Evolutionary conservation across 305 asterid genomes (phyloP), one percentile per base, ranked within the genome.

Genomic region (Andrographis paniculata): DNA sequence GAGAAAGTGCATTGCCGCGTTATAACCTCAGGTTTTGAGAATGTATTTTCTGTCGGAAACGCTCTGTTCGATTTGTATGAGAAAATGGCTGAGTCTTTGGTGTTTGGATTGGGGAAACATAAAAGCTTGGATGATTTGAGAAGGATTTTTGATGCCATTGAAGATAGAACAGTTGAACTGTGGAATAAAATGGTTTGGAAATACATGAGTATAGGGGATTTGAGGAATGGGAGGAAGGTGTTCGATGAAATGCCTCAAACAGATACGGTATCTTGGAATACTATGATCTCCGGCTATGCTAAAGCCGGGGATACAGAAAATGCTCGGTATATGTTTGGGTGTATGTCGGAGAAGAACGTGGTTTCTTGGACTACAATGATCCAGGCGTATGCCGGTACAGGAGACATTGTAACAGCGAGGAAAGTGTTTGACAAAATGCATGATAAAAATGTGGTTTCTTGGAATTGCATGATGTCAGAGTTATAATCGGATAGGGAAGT

Each of bases 381-480:
- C 15, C 62, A 64, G 42, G 72, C 71, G 2, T 71, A 64, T 37
- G 65, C 68, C 6, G 33, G n/a, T 12, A 24, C 17, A n/a, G 75
- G 78, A 17, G 72, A 74, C 30, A 18, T 62, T 36, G 39, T 48
- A 55, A 55, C 53, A 0, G 77, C 75, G 4, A 31, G 52, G 45
- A 35, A 46, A 0, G 7, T 70, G 48, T 74, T 69, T 17, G 62
- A 74, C 17, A 19, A 20, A 39, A 70, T 70, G 63, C 77, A 74
- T 0, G 27, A 63, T 42, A 69, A 40, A 47, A 74, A 74, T 44
- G 68, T 64, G 14, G 61, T 70, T 20, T 74, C 77, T 16, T 74
- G 81, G 81, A 74, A 74, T 14, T 74, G 67, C 50, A 56, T 74
- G 77, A 64, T 70, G 48, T 70, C 78, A 0, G 46, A n/a, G 52